phyloP scores from a whole-genome alignment of 805 yeast genomes.

The Torulaspora gathmanii region DNA sequence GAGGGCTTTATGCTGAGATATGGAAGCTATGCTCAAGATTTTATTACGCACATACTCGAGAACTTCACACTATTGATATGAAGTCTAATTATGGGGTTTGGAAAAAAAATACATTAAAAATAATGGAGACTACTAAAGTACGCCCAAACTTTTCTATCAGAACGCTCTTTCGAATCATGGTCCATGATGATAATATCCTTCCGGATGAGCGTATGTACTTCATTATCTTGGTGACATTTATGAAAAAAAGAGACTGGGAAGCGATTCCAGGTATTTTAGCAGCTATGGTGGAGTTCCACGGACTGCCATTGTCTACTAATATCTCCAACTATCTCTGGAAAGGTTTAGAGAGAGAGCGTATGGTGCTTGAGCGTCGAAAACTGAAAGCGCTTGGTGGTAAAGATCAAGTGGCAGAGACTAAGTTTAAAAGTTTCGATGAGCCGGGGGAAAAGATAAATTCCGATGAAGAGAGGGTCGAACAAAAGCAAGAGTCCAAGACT shows the following conservation, averaged over 20 bases:
- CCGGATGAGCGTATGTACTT: slow-evolving; percentile 19
- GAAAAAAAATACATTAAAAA: slow-evolving; percentile 10
- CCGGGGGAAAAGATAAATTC: slow-evolving; percentile 4
- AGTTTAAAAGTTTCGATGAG: slow-evolving; percentile 5
- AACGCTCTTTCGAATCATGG: slow-evolving; percentile 19
- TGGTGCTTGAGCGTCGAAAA: slow-evolving; percentile 9
- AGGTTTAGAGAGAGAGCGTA: slow-evolving; percentile 23
- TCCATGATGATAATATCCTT: slow-evolving; percentile 21
- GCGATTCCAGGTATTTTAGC: slow-evolving; percentile 22
- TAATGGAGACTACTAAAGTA: slow-evolving; percentile 8
- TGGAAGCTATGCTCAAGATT: slow-evolving; percentile 31
- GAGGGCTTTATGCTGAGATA: slow-evolving; percentile 31
- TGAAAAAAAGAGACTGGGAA: slow-evolving; percentile 25
- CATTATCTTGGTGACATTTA: slow-evolving; percentile 19
- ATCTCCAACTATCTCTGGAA: slow-evolving; percentile 16
- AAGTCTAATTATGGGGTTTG: slow-evolving; percentile 18
- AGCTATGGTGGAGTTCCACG: slow-evolving; percentile 17
- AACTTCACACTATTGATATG: slow-evolving; percentile 13
- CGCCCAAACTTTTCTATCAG: slow-evolving; percentile 16
- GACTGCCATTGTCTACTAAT: slow-evolving; percentile 11
- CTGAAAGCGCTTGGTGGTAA: slow-evolving; percentile 1
- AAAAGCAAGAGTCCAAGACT: neutral
- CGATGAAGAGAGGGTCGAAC: neutral
- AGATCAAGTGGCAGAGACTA: neutral
- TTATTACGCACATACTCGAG: slow-evolving; percentile 11